These are phyloP conservation scores for Eragrostis tef DNA, from an alignment of 202 grass and related monocot species.

Conservation along the genomic window DNA sequence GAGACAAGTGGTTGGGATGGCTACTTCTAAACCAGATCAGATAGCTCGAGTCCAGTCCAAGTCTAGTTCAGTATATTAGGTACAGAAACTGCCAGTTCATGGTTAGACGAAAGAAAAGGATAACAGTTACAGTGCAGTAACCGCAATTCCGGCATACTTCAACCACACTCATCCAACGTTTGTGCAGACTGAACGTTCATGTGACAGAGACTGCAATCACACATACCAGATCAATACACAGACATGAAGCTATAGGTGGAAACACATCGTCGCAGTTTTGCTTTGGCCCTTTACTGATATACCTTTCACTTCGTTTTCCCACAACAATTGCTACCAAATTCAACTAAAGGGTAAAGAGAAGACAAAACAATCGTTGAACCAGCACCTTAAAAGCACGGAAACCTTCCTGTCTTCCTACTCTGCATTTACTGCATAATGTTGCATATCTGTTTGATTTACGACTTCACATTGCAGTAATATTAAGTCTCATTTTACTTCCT, in stretches of 20 bases:
- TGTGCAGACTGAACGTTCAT: neutral
- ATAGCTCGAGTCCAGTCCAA: neutral
- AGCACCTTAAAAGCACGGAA: neutral
- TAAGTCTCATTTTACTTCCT: neutral
- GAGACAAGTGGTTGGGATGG: slow-evolving; percentile 4
- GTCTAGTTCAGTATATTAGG: neutral
- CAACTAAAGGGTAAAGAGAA: neutral
- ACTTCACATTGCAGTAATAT: neutral
- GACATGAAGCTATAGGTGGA: neutral
- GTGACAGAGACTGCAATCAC: neutral
- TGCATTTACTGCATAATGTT: neutral
- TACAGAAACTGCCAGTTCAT: neutral
- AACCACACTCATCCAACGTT: neutral
- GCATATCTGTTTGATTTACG: neutral
- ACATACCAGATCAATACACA: neutral
- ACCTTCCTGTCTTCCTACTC: neutral
- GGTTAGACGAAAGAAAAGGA: neutral
- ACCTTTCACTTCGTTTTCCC: neutral
- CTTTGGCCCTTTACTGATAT: neutral
- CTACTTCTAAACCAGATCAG: slow-evolving; percentile 10
- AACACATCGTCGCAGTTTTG: neutral
- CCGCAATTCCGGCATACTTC: too few relatives aligned
- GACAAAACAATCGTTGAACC: slow-evolving; percentile 1
- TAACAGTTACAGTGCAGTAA: neutral
- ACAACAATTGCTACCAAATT: neutral